These are phyloP conservation scores for Cadophora sp. DNA, from an alignment of 2,329 filamentous ascomycete genomes.

Conservation along the genomic window DNA sequence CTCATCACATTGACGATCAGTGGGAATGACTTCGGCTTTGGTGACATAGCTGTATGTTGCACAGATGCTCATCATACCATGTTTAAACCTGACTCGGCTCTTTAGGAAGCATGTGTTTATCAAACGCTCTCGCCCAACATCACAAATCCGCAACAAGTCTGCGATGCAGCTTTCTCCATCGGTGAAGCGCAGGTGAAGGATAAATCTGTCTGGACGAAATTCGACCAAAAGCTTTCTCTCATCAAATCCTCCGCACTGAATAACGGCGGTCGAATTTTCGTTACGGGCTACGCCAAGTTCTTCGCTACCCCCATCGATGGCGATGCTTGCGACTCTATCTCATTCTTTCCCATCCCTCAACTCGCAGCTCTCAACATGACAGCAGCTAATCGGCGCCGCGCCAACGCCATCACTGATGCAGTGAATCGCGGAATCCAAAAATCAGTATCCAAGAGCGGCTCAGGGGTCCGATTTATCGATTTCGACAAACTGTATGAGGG, in stretches of 20 bases:
- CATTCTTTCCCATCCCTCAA: slow-evolving; percentile 13
- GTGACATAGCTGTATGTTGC: slow-evolving; percentile 6
- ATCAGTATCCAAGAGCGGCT: background rate
- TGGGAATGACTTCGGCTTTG: slow-evolving; percentile 13
- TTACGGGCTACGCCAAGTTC: slow-evolving; percentile 15
- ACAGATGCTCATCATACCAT: background rate
- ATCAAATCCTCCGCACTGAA: slow-evolving; percentile 10
- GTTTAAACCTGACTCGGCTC: background rate
- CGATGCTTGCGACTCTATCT: slow-evolving; percentile 12
- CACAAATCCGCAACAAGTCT: slow-evolving; percentile 7
- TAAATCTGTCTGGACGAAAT: background rate
- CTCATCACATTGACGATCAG: slow-evolving; percentile 15
- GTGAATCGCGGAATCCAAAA: slow-evolving; percentile 5
- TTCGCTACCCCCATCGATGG: slow-evolving; percentile 6
- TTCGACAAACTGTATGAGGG: slow-evolving; percentile 13
- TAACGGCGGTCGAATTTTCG: slow-evolving; percentile 3
- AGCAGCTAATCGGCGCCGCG: background rate
- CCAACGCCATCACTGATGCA: background rate
- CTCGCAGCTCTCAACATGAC: slow-evolving; percentile 14
- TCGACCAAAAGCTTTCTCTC: slow-evolving; percentile 8
- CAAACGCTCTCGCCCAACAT: slow-evolving; percentile 1
- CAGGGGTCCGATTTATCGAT: slow-evolving; percentile 1
- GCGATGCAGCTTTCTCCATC: background rate
- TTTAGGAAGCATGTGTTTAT: slow-evolving; percentile 11
- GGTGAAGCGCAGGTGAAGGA: background rate